Evolutionary conservation across 164 flowering plant genomes (phyloP), one percentile per base, ranked within the genome.

Genomic region (Paratinospora sagittata): DNA sequence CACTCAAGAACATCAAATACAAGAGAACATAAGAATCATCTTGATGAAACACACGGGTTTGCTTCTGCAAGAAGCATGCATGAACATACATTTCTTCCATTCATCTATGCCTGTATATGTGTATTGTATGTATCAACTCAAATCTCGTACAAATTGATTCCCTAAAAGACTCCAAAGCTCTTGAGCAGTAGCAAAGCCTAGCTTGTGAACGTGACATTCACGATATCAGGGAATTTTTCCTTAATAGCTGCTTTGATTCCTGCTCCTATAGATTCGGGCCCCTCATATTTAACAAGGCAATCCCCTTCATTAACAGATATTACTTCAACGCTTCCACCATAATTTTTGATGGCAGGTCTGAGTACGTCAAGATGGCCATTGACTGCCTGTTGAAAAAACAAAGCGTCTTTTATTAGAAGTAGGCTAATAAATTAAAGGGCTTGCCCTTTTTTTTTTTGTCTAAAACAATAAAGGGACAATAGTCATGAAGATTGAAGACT

Each of bases 171-270:
- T 52, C 21, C 21, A 6, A 19, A 52, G 61, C 24, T 21, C 24
- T 19, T 4, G 61, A 55, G 23, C 61, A 21, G 49, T 47, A 30
- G 21, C 72, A 73, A 30, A 30, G 27, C 37, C 79, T 87, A 87
- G 70, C 49, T 64, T 13, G 81, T 72, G 47, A 94, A 81, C 17
- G 83, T 75, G 23, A 94, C 94, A 84, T 89, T 85, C 14, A 68
- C 77, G 61, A 95, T 86, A 67, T 89, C 97, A 8, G 96, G 89
- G 81, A 92, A 95, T 74, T 83, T 90, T 85, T 95, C 98, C 80
- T 92, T 92, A 26, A 95, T 95, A 16, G 97, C 98, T 69, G 98
- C 97, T 81, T 85, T 89, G 78, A 95, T 81, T 75, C 97, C 97
- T 47, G 97, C 81, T 45, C 90, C 97, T 71, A 95, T 95, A 21